Percentiles rank a stretch among this genome's conserved stretches.
phyloP scores from a whole-genome alignment of 1,284 basidiomycete genomes.

The Hortiboletus rubellus region DNA sequence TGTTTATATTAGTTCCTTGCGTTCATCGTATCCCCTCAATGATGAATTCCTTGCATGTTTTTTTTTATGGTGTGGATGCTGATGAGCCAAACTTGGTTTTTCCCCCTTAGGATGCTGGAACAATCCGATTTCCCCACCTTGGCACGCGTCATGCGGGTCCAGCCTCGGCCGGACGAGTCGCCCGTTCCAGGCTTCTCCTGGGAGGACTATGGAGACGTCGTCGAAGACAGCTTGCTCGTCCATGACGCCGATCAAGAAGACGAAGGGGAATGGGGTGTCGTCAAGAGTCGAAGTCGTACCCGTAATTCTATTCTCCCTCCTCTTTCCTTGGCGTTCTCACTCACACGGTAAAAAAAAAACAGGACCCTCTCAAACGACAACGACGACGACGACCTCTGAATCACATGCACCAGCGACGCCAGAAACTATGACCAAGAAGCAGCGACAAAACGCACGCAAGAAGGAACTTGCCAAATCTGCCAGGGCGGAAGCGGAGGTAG shows the following conservation, averaged over 20 bases:
- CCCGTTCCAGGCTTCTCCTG: conserved; percentile 68
- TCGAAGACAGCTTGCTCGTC: conserved; percentile 40
- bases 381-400: conserved; percentile 16
- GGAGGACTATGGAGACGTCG: conserved; percentile 74
- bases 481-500: conserved; percentile 55
- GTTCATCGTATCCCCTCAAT: neutral
- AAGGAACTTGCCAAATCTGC: conserved; percentile 57
- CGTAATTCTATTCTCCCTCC: conserved; percentile 39
- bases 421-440: conserved; percentile 58
- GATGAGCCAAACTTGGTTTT: conserved; percentile 13
- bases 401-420: conserved; percentile 35
- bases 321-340: neutral
- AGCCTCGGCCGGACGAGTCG: conserved; percentile 52
- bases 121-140: conserved; percentile 54
- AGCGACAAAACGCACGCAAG: conserved; percentile 66
- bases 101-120: conserved; percentile 55
- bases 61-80: conserved; percentile 7
- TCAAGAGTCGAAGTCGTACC: conserved; percentile 52
- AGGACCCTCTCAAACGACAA: conserved; percentile 15
- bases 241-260: conserved; percentile 53
- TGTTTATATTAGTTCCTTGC: neutral
- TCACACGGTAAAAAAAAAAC: neutral
- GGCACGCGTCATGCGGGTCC: conserved; percentile 63
- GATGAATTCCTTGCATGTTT: neutral
- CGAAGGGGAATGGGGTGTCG: conserved; percentile 69